Base-by-base conservation (phyloP, 768 basidiomycete species). In the Macrolepiota dolichaula region DNA sequence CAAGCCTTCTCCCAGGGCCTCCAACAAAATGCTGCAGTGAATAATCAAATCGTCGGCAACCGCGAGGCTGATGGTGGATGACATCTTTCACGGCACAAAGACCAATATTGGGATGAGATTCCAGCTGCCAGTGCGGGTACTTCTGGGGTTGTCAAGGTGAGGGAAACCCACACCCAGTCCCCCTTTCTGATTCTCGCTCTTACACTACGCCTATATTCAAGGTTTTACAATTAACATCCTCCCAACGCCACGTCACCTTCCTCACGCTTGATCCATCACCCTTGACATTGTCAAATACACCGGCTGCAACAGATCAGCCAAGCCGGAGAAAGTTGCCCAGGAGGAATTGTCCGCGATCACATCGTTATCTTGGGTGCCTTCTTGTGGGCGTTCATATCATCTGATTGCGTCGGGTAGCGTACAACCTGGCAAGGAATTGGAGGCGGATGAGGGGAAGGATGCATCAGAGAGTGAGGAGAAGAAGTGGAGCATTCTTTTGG, bases 61-160 rank as follows among this genome's bases (percentile, higher is more conserved):
- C 79, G 89, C 44, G 91, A 96, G 72, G 93, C 93, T 2, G 88
- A 94, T 57, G 94, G 94, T 3, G 96, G 92, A 1, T 98, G 94
- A 94, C 90, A 87, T 59, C 73, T 99, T 46, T 90, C 89, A 7
- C 98, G 96, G 95, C 98, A 95, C 73, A 93, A 94, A 69, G 97
- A 98, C 67, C 81, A 83, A 62, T 97, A 95, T 73, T 97, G 95
- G 95, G 96, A 96, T 1, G 92, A 95, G 69, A 69, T 96, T 19
- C 78, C 98, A 52, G 94, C 94, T 9, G 87, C 86, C 0, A 84
- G 86, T 1, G 84, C 83, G 57, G 95, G 94, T 1, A 79, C 84
- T 1, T 83, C 78, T 61, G 91, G 92, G 0, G 73, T 85, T 22
- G 77, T 98, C 49, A 94, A 96, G 72, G 94, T 95, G 44, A n/a